Evolutionary conservation across 208 protist species (phyloP).

Genomic region (Trypanosoma melophagium): DNA sequence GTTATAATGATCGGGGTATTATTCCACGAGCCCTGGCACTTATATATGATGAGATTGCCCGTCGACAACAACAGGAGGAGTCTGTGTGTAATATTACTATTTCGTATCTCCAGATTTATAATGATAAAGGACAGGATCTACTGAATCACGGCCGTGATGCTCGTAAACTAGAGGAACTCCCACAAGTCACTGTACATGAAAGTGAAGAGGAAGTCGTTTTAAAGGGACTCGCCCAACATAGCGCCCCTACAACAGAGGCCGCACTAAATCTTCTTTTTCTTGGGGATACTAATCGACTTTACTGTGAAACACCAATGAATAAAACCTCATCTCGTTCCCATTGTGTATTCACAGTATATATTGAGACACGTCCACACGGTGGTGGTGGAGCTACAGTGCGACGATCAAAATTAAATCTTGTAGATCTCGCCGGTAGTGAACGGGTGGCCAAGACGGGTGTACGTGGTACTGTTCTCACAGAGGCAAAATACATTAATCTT

Average conservation of each 20-base stretch:
- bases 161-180: slow-evolving; percentile 66
- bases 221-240: slow-evolving; percentile 63
- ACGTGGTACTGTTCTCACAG: slow-evolving; percentile 58
- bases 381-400: slow-evolving; percentile 59
- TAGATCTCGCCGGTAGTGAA: slow-evolving; percentile 94
- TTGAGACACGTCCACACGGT: slow-evolving; percentile 58
- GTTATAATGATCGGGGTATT: slow-evolving; percentile 83
- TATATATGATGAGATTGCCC: slow-evolving; percentile 70
- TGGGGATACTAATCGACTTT: slow-evolving; percentile 84
- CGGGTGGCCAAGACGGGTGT: slow-evolving; percentile 84
- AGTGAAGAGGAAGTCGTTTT: slow-evolving; percentile 58
- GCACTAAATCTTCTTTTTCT: slow-evolving; percentile 85
- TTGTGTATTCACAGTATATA: slow-evolving; percentile 86
- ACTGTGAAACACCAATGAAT: slow-evolving; percentile 93
- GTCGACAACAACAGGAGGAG: slow-evolving; percentile 34
- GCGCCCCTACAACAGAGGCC: slow-evolving; percentile 63
- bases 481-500: slow-evolving; percentile 93
- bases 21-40: slow-evolving; percentile 86
- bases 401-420: slow-evolving; percentile 80
- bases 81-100: slow-evolving; percentile 48
- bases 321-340: slow-evolving; percentile 91
- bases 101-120: slow-evolving; percentile 92
- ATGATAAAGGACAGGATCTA: slow-evolving; percentile 89
- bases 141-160: slow-evolving; percentile 90
- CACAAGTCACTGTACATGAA: slow-evolving; percentile 65